These are phyloP conservation scores for Paramyrothecium roridum DNA, from an alignment of 2,329 filamentous ascomycete species.

Conservation along the genomic window DNA sequence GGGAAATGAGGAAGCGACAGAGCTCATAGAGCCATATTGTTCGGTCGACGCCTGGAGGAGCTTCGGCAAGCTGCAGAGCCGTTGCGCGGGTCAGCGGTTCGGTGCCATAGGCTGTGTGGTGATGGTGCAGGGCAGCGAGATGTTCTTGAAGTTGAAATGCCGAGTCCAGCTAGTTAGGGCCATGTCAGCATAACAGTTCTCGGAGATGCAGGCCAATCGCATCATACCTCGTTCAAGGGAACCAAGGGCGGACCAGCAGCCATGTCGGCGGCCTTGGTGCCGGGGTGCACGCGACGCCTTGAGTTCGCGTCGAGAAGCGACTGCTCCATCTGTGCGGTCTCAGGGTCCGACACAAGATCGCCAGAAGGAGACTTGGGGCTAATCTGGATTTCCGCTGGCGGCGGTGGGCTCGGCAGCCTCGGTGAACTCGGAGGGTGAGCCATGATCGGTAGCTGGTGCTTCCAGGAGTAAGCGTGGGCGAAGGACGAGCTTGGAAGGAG, in stretches of 20 bases:
- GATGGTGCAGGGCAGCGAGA: slow-evolving; percentile 85
- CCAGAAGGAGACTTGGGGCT: slow-evolving; percentile 72
- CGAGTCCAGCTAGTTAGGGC: slow-evolving; percentile 72
- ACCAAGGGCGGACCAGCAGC: slow-evolving; percentile 85
- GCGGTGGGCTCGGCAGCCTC: slow-evolving; percentile 89
- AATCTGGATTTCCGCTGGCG: slow-evolving; percentile 91
- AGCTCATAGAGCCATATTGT: slow-evolving; percentile 97
- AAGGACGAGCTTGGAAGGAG: neutral
- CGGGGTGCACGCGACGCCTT: slow-evolving; percentile 82
- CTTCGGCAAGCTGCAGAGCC: slow-evolving; percentile 72
- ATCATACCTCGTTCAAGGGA: slow-evolving; percentile 73
- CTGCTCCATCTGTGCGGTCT: slow-evolving; percentile 60
- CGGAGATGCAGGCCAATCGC: slow-evolving; percentile 17
- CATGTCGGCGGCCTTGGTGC: slow-evolving; percentile 91
- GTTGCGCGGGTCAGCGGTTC: slow-evolving; percentile 72
- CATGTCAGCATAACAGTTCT: neutral
- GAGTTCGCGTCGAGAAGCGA: slow-evolving; percentile 69
- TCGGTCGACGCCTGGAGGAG: slow-evolving; percentile 77
- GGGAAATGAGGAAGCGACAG: slow-evolving; percentile 90
- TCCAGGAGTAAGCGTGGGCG: slow-evolving; percentile 4
- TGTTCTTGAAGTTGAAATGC: slow-evolving; percentile 98
- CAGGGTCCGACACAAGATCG: slow-evolving; percentile 49
- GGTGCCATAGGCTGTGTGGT: slow-evolving; percentile 67
- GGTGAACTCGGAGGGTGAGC: slow-evolving; percentile 73
- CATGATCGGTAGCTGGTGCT: slow-evolving; percentile 33